These are phyloP conservation scores for Endothia cerciana DNA, from an alignment of 2,329 filamentous ascomycete species.

Conservation along the genomic window DNA sequence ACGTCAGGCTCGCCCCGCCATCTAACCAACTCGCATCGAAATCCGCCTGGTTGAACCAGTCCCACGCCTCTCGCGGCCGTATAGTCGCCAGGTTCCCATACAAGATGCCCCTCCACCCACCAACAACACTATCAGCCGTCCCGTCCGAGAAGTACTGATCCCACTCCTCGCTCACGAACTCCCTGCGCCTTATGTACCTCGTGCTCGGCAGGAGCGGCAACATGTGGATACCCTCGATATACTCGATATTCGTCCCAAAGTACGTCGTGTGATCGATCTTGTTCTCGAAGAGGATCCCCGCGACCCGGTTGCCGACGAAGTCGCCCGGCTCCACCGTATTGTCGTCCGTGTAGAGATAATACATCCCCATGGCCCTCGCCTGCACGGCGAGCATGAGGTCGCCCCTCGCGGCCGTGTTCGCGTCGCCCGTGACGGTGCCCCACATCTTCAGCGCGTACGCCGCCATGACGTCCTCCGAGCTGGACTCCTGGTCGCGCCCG, in stretches of 20 bases:
- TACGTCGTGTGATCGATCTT: slow-evolving; percentile 93
- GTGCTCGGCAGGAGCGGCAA: slow-evolving; percentile 67
- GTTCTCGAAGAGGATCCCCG: slow-evolving; percentile 84
- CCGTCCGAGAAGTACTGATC: slow-evolving; percentile 73
- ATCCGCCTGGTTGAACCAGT: slow-evolving; percentile 70
- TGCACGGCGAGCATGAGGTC: slow-evolving; percentile 85
- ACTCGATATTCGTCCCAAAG: slow-evolving; percentile 75
- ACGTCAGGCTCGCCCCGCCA: slow-evolving; percentile 80
- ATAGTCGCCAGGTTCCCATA: slow-evolving; percentile 81
- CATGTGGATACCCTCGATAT: slow-evolving; percentile 66
- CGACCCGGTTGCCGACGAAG: slow-evolving; percentile 81
- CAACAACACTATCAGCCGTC: slow-evolving; percentile 65
- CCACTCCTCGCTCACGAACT: slow-evolving; percentile 86
- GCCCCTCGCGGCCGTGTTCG: slow-evolving; percentile 77
- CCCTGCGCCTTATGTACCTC: slow-evolving; percentile 64
- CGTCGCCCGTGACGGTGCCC: slow-evolving; percentile 78
- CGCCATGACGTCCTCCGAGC: slow-evolving; percentile 87
- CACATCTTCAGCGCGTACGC: slow-evolving; percentile 92
- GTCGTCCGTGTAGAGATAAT: slow-evolving; percentile 77
- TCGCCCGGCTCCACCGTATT: slow-evolving; percentile 73
- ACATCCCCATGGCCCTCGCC: slow-evolving; percentile 71
- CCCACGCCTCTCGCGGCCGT: slow-evolving; percentile 70
- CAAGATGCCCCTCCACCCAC: slow-evolving; percentile 85
- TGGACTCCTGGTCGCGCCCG: slow-evolving; percentile 85
- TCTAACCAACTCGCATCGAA: slow-evolving; percentile 76